These are phyloP conservation scores for Trametes gibbosa DNA, from an alignment of 768 basidiomycete species.

Conservation along the genomic window DNA sequence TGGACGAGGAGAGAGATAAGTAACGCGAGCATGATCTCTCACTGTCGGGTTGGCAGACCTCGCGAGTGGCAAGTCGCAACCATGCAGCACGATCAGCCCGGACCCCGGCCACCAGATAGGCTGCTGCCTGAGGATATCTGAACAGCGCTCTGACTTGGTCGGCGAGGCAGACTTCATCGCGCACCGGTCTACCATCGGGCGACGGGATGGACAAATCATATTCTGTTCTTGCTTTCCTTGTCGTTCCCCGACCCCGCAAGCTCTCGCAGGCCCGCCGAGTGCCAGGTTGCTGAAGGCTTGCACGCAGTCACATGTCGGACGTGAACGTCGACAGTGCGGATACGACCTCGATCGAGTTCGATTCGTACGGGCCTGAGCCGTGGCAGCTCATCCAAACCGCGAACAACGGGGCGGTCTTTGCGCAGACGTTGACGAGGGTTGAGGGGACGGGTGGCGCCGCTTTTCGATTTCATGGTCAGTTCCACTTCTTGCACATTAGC, in stretches of 20 bases:
- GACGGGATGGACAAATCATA: too few relatives aligned
- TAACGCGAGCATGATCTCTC: not conserved
- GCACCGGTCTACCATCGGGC: too few relatives aligned
- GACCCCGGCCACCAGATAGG: not conserved
- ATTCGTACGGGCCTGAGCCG: conserved; percentile 6
- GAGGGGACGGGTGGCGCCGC: conserved; percentile 5
- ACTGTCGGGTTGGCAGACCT: not conserved
- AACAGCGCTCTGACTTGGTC: too few relatives aligned
- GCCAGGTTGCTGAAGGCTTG: not conserved
- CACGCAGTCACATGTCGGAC: not conserved
- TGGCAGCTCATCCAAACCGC: conserved; percentile 7
- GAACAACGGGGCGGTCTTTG: conserved; percentile 10
- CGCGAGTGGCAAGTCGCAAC: not conserved
- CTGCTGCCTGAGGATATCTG: not conserved
- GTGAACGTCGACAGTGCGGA: conserved; percentile 11
- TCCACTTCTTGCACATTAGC: not conserved
- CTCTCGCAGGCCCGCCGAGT: too few relatives aligned
- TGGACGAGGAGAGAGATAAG: not conserved
- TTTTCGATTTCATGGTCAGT: conserved; percentile 9
- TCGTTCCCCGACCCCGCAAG: too few relatives aligned
- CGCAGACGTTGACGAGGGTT: conserved; percentile 12
- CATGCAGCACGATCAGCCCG: not conserved
- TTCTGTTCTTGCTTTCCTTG: too few relatives aligned
- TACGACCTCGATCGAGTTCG: conserved; percentile 8
- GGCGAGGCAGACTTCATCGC: too few relatives aligned